Evolutionary conservation across 805 yeast species (phyloP).

Genomic region (Lipomyces japonicus): DNA sequence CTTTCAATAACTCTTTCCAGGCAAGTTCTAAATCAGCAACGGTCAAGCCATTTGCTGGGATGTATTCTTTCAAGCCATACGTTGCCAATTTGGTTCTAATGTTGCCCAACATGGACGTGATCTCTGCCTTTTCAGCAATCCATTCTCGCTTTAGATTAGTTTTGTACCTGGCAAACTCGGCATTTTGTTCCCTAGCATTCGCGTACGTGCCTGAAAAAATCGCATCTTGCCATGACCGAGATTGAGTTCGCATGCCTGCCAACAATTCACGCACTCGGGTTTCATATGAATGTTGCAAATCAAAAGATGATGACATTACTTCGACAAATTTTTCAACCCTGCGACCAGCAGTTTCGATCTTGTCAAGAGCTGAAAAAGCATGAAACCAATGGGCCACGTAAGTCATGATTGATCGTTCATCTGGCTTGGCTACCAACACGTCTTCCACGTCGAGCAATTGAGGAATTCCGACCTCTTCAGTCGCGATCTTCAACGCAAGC

Average conservation of each 20-base stretch:
- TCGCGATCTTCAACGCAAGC: constrained; percentile 44
- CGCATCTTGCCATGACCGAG: constrained; percentile 34
- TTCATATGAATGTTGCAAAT: constrained; percentile 39
- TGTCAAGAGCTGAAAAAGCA: constrained; percentile 40
- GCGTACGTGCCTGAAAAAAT: constrained; percentile 32
- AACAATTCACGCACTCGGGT: constrained; percentile 34
- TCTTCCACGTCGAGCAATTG: constrained; percentile 55
- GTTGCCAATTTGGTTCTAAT: constrained; percentile 41
- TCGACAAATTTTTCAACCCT: constrained; percentile 41
- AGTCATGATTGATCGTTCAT: constrained; percentile 57
- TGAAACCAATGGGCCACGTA: constrained; percentile 60
- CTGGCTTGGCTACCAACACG: constrained; percentile 49
- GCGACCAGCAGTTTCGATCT: constrained; percentile 40
- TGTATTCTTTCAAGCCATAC: constrained; percentile 37
- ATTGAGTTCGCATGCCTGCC: constrained; percentile 29
- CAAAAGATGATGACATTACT: constrained; percentile 33
- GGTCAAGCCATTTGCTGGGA: constrained; percentile 37
- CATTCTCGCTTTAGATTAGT: constrained; percentile 38
- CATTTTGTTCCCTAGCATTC: constrained; percentile 33
- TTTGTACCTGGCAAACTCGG: constrained; percentile 34
- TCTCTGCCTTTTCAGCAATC: constrained; percentile 40
- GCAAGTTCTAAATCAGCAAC: constrained; percentile 34
- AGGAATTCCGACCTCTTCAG: constrained; percentile 48
- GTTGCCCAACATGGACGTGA: constrained; percentile 38
- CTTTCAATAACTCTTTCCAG: constrained; percentile 37